Evolutionary conservation across 2,329 filamentous ascomycete species (phyloP), one percentile per base, ranked within the genome.

Genomic region (Talaromyces sp.): DNA sequence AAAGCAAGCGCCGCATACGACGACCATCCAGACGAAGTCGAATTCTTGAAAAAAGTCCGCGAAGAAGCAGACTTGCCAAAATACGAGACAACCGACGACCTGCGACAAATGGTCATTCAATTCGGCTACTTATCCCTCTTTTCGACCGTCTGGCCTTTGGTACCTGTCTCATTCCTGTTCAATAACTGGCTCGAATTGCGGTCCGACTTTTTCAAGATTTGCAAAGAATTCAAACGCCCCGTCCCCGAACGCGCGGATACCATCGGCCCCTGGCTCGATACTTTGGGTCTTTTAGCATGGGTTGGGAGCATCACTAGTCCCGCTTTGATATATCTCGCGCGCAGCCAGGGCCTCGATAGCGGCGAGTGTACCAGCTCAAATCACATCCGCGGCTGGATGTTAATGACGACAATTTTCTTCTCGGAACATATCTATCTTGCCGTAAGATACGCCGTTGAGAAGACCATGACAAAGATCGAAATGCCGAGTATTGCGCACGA

Each of bases 161-260:
- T 94, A 0, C 90, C 91, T 1, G 85, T 92, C 65, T 95, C 91
- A 1, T 99, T 98, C 81, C 82, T 98, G 27, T 83, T 96, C 79
- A 99, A 98, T 80, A 96, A 99, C 80, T 98, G 94, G 93, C 81
- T 99, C 65, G 95, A 99, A 76, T 86, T 98, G 53, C 91, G 95
- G 43, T 93, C 92, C 1, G 95, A 99, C 75, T 94, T 95, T 2
- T 86, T 97, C 80, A 99, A 99, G 78, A 98, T 99, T 73, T 93
- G 93, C 69, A 85, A 92, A 67, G 91, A 93, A 77, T 94, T 92
- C 84, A 90, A 93, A 72, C 88, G 95, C 3, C 95, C 95, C 0
- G 92, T 91, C 40, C 95, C 95, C 0, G 91, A 91, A 85, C 88
- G 95, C 64, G 89, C 92, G 2, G 95, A 99, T 77, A 96, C 91